A percentile compares a stretch with the other conserved stretches of the same genome.
phyloP scores from a whole-genome alignment of 768 basidiomycete species.

The Mycena chlorophos region DNA sequence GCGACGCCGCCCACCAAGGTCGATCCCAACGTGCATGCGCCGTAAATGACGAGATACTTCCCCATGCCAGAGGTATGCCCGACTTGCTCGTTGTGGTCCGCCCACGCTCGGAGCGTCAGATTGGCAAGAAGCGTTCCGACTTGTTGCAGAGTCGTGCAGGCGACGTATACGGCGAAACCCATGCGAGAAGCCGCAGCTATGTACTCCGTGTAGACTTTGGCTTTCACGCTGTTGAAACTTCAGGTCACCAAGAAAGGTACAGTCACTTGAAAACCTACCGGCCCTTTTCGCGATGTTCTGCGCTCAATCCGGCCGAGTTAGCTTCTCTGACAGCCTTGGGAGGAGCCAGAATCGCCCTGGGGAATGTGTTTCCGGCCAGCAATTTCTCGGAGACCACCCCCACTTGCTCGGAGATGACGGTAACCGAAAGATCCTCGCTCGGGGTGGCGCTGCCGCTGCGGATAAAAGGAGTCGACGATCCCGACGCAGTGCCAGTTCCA shows the following conservation, averaged over 20 bases:
- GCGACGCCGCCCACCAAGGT: constrained; percentile 54
- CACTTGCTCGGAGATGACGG: constrained; percentile 30
- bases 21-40: constrained; percentile 61
- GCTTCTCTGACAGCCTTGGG: constrained; percentile 39
- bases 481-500: constrained; percentile 46
- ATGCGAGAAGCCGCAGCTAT: constrained; percentile 73
- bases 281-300: constrained; percentile 79
- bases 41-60: constrained; percentile 65
- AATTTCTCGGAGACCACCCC: constrained; percentile 55
- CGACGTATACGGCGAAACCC: constrained; percentile 67
- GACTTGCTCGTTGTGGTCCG: constrained; percentile 67
- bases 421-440: constrained; percentile 25
- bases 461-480: constrained; percentile 51
- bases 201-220: constrained; percentile 73
- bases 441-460: constrained; percentile 40
- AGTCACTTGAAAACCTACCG: constrained; percentile 24
- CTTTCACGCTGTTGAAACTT: constrained; percentile 51
- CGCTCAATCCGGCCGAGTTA: constrained; percentile 49
- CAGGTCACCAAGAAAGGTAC: background rate
- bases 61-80: constrained; percentile 60
- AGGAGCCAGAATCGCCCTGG: constrained; percentile 52
- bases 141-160: constrained; percentile 59
- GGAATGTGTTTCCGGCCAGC: constrained; percentile 55
- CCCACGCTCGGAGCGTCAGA: constrained; percentile 76
- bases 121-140: constrained; percentile 59